phyloP scores from a whole-genome alignment of 2,329 filamentous ascomycete species.

The Metarhizium sp. region DNA sequence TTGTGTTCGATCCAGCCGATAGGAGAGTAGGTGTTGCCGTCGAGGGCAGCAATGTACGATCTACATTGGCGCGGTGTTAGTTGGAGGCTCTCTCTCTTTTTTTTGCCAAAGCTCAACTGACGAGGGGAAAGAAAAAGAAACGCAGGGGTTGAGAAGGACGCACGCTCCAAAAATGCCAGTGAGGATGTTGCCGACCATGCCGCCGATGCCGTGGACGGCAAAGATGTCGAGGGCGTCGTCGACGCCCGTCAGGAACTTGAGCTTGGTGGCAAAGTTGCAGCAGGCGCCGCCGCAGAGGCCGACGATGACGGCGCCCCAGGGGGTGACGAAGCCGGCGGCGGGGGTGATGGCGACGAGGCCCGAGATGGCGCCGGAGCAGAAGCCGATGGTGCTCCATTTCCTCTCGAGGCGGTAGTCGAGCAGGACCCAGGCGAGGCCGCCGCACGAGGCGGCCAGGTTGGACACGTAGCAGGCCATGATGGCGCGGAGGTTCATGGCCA shows the following conservation, averaged over 20 bases:
- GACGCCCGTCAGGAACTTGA: conserved; percentile 63
- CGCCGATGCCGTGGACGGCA: conserved; percentile 79
- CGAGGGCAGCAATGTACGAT: conserved; percentile 63
- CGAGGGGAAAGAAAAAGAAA: too few species aligned
- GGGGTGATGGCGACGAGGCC: conserved; percentile 83
- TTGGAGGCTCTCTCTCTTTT: background rate
- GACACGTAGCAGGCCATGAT: conserved; percentile 86
- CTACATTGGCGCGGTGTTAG: conserved; percentile 21
- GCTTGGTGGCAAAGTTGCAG: conserved; percentile 82
- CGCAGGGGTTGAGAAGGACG: conserved; percentile 24
- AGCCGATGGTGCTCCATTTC: conserved; percentile 90
- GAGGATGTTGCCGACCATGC: conserved; percentile 69
- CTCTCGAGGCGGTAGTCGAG: conserved; percentile 85
- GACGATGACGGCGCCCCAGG: conserved; percentile 49
- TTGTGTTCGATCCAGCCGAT: conserved; percentile 66
- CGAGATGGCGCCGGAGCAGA: conserved; percentile 83
- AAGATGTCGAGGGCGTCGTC: conserved; percentile 89
- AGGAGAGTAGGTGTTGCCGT: conserved; percentile 48
- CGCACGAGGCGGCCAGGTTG: conserved; percentile 74
- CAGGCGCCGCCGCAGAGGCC: conserved; percentile 52
- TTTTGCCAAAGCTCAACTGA: too few species aligned
- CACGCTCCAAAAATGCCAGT: conserved; percentile 69
- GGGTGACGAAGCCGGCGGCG: conserved; percentile 70
- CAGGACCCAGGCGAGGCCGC: conserved; percentile 74
- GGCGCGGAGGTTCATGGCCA: conserved; percentile 74